Evolutionary conservation across 768 basidiomycete genomes (phyloP), one percentile per base, ranked within the genome.

Genomic region (Rhodotorula graminis): DNA sequence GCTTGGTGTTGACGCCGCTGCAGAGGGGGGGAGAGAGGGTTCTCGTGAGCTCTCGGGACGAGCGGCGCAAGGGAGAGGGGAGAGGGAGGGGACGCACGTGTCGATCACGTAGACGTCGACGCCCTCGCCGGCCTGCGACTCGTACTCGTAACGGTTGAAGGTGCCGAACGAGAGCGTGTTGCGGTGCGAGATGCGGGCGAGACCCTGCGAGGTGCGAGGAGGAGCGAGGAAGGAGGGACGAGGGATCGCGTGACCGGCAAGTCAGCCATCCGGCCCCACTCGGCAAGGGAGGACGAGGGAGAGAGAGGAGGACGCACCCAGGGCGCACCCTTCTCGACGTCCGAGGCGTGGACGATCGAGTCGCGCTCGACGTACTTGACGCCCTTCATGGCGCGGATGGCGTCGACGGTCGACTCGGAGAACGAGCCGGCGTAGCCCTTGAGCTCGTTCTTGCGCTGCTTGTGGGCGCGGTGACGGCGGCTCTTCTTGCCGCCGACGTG

Each of bases 161-260:
- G 92, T 97, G 49, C 86, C 81, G 72, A 98, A 88, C 16, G 84
- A 83, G 33, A 99, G 87, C 78, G 82, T 87, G 21, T 83, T 71
- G 58, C 94, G 87, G 83, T 99, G 96, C 74, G 92, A 93, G 79
- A 98, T 87, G 53, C 96, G 90, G 58, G 96, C 93, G 58, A 99
- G 88, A 80, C 96, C 96, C 96, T 96, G 80, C 37, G 37, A 37
- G 37, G 4, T 37, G 37, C 37, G 37, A 37, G 37, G 37, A 10
- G 77, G 75, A 64, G 70, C 71, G 23, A 71, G 72, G 40, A 65
- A 69, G 27, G 72, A 46, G 47, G 27, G 11, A n/a, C 3, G 72
- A 46, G 47, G 27, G 11, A n/a, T 3, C 31, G 37, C 66, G 64
- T 69, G 64, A 64, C 66, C 29, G 8, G 8, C 37, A 52, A 21